Evolutionary conservation across 352 stramenopile species (phyloP), one percentile per base, ranked within the genome.

Genomic region (Pythium biforme): DNA sequence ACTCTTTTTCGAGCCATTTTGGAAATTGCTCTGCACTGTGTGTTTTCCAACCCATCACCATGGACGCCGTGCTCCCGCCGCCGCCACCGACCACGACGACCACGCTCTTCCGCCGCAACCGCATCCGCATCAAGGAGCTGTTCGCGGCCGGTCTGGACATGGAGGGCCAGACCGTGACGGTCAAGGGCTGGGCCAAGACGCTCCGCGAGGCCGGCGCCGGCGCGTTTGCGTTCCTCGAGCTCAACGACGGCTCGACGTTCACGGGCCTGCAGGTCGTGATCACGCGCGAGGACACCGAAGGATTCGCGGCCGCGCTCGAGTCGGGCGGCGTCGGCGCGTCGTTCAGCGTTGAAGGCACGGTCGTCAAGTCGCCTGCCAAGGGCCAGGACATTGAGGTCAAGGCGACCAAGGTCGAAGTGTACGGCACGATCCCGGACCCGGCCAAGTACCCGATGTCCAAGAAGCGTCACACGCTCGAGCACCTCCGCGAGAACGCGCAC

Each of bases 131-230:
- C 29, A 96, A 97, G 72, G 80, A 95, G 68, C 70, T 95, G 20
- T 72, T 96, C 8, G 55, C 66, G 33, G 72, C 60, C 47, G 86
- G 87, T 0, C 55, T 90, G 23, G 56, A 73, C 52, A 68, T 90
- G 34, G 76, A 97, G 40, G 88, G 89, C 37, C 68, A 97, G 73
- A 90, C 75, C 25, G 81, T 98, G 31, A 96, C 81, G 14, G 88
- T 99, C 59, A 96, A 95, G 66, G 96, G 95, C 27, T 99, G 96
- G 96, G 83, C 90, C 43, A 92, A 97, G 69, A 98, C 94, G 29
- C 70, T 96, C 33, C 88, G 94, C 11, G 86, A 96, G 55, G 91
- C 87, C 12, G 88, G 86, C 50, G 95, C 95, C 43, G 90, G 88
- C 33, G 79, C 91, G 40, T 87, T 98, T 46, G 77, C 94, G 45